Base-by-base conservation (phyloP, 192 early-diverging fungal species). In the Coemansia sp. region DNA sequence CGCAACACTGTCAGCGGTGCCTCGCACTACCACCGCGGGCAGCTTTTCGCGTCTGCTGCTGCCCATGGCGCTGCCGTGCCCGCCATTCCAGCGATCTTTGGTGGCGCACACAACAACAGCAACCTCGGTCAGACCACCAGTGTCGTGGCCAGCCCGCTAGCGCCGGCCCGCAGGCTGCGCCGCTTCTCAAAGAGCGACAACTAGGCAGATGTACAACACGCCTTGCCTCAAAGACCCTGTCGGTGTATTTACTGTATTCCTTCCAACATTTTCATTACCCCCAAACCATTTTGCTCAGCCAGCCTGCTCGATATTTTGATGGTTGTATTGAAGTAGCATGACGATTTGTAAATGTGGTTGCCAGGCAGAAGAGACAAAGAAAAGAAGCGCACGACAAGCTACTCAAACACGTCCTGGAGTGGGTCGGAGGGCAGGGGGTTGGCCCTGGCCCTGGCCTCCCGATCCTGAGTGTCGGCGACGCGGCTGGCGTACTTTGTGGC, bases 1-100 rank as follows among this genome's bases (percentile, higher is more conserved):
- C 81, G 81, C 73, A 83, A 83, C 65, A 83, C 81, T 6, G 81
- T 83, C 53, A 83, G 81, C 63, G 81, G 81, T 11, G 81, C 81
- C 17, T 78, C 81, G 56, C 81, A 83, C 64, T 83, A 83, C 62
- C 70, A 82, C 57, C 79, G 74, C 47, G 79, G 79, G 29, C 70
- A 73, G n/a, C 35, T 82, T 53, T 82, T 64, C 59, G 67, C 79
- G 19, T 56, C 78, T 4, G 56, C 72, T 36, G 40, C 39, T 19
- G 43, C 32, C 8, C 57, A 67, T 8, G 60, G 70, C 37, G 65
- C 27, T 17, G 51, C 67, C 8, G 45, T 70, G 47, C 79, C 79
- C 7, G 54, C 63, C 12, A 62, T 76, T 12, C 74, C 73, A 9
- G 62, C 69, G 40, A 32, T 47, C n/a, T 64, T 71, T 22, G 62